These are phyloP conservation scores for Clathrus columnatus DNA, from an alignment of 768 basidiomycete genomes.

Conservation along the genomic window DNA sequence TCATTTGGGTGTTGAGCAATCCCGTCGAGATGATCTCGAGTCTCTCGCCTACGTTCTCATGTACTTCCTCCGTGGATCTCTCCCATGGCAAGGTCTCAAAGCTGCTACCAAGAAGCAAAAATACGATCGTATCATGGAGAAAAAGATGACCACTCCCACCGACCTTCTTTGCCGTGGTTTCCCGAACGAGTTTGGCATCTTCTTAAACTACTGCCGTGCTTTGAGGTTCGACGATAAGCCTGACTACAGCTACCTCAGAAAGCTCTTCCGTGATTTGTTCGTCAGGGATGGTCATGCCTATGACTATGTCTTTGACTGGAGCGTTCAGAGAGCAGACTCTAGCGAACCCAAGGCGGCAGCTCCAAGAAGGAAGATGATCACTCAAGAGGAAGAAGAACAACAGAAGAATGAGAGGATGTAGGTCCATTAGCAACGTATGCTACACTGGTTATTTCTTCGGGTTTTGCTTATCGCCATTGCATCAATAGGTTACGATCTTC, in stretches of 20 bases:
- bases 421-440: conserved; percentile 26
- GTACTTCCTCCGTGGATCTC: conserved; percentile 98
- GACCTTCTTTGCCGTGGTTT: conserved; percentile 98
- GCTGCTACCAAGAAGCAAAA: conserved; percentile 99
- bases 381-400: conserved; percentile 80
- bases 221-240: conserved; percentile 99
- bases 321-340: conserved; percentile 67
- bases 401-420: conserved; percentile 79
- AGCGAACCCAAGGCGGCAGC: conserved; percentile 39
- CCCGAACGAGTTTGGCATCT: conserved; percentile 98
- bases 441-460: conserved; percentile 16
- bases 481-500: conserved; percentile 70
- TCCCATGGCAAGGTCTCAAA: conserved; percentile 99
- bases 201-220: conserved; percentile 97
- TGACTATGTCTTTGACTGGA: conserved; percentile 99
- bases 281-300: conserved; percentile 98
- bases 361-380: conserved; percentile 38
- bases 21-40: conserved; percentile 95
- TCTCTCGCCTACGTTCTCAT: conserved; percentile 98
- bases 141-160: conserved; percentile 99
- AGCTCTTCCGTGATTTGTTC: conserved; percentile 97
- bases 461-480: neutral
- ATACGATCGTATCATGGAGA: conserved; percentile 99
- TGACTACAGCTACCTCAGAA: conserved; percentile 98
- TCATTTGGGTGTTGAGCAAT: conserved; percentile 96